phyloP scores from a whole-genome alignment of 768 basidiomycete species.

The Mycena olivaceomarginata region DNA sequence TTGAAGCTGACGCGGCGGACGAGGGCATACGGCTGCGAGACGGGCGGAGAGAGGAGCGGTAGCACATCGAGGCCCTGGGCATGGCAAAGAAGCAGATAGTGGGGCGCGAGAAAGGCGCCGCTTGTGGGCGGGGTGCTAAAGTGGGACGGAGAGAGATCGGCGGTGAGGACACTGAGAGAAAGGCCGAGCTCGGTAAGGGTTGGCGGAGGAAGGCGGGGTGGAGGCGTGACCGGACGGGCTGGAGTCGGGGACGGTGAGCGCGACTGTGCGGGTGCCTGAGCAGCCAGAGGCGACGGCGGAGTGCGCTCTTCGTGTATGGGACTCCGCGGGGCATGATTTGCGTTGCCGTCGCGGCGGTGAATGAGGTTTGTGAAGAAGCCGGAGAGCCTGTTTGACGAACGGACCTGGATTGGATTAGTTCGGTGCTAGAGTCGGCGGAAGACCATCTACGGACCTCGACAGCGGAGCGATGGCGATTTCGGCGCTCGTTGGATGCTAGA shows the following conservation, averaged over 20 bases:
- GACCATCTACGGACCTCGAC: conserved; percentile 71
- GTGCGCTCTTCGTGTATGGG: conserved; percentile 58
- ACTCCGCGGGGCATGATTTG: conserved; percentile 51
- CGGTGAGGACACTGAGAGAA: conserved; percentile 79
- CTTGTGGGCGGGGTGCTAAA: conserved; percentile 85
- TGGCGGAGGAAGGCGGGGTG: conserved; percentile 83
- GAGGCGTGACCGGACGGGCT: conserved; percentile 78
- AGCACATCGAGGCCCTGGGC: conserved; percentile 91
- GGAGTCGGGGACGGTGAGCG: conserved; percentile 74
- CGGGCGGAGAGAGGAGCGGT: conserved; percentile 85
- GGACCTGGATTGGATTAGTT: conserved; percentile 60
- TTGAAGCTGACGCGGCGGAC: conserved; percentile 90
- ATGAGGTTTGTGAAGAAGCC: conserved; percentile 91
- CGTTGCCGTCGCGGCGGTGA: conserved; percentile 76
- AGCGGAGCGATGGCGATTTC: conserved; percentile 69
- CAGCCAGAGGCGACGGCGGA: conserved; percentile 45
- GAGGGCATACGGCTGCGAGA: conserved; percentile 86
- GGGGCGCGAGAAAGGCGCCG: conserved; percentile 88
- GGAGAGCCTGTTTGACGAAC: conserved; percentile 84
- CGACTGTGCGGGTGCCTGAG: conserved; percentile 60
- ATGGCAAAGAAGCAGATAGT: conserved; percentile 90
- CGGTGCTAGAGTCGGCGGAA: not conserved
- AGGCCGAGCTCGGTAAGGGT: conserved; percentile 86
- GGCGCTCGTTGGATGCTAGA: conserved; percentile 59
- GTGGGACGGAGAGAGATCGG: conserved; percentile 83